Base-by-base conservation (phyloP, 495 filamentous ascomycete species). In the Neurospora sp. region DNA sequence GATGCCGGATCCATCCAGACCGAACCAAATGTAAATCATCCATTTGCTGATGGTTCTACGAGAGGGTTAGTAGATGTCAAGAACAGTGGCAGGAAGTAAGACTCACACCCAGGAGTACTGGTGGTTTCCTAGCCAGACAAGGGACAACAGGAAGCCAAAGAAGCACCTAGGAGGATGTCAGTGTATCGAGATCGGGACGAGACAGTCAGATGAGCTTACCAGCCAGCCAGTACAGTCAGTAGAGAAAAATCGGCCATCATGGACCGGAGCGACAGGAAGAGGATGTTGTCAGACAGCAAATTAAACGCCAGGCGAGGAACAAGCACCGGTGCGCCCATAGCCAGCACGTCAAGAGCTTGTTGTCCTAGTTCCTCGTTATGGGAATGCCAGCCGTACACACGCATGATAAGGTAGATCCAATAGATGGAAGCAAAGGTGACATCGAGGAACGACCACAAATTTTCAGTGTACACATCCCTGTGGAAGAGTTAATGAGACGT, bases 1-100 rank as follows among this genome's bases (percentile, higher is more conserved):
- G 40, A 93, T 89, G 5, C 91, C 91, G 2, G 89, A 92, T 9
- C 90, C 91, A 72, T 93, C 91, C 14, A 93, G 83, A 0, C 91
- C 91, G 73, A 93, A 93, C 91, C 91, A 93, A 71, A 93, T 91
- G 85, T 89, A 93, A 1, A 93, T 85, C 91, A 93, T 92, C 91
- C 91, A 93, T 78, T 92, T 92, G 47, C 87, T 86, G 71, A 93
- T 91, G 1, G 86, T 90, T 27, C 88, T 83, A 70, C 44, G n/a
- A 9, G 27, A 37, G 14, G 14, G 27, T 65, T 65, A 65, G 53
- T 65, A 47, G 4, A 38, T 22, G 18, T 37, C 12, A 39, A 3
- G 8, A 38, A 18, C 14, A 20, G 8, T 53, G n/a, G 14, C 6
- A 1, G 41, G 4, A 12, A 31, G 12, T 4, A 37, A 18, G 0